Percentiles rank a stretch among this genome's conserved stretches.
These are phyloP conservation scores for Cercospora zeina DNA, from an alignment of 2,329 filamentous ascomycete genomes.

Conservation along the genomic window DNA sequence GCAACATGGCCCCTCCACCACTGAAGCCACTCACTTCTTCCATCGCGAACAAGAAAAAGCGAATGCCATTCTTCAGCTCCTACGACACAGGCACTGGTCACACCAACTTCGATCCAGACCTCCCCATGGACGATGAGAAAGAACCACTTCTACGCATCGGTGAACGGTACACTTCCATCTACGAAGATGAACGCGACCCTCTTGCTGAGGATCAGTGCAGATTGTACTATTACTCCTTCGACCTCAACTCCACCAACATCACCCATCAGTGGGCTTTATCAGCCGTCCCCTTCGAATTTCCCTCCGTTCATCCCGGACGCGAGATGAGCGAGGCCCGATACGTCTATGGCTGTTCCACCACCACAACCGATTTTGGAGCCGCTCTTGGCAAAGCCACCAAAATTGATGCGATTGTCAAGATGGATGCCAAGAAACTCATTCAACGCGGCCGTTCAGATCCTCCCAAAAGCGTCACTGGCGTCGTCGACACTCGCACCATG, in stretches of 20 bases:
- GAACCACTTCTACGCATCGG: conserved; percentile 32
- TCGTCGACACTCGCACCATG: conserved; percentile 60
- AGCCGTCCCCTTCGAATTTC: conserved; percentile 68
- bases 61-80: conserved; percentile 51
- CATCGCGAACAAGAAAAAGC: conserved; percentile 36
- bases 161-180: conserved; percentile 18
- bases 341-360: conserved; percentile 67
- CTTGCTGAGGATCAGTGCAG: conserved; percentile 66
- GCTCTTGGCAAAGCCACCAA: conserved; percentile 65
- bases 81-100: conserved; percentile 43
- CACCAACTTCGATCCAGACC: conserved; percentile 36
- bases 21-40: conserved; percentile 35
- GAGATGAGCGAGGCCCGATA: conserved; percentile 62
- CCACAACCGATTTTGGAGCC: conserved; percentile 57
- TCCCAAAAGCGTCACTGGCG: conserved; percentile 55
- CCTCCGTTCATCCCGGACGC: conserved; percentile 56
- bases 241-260: conserved; percentile 49
- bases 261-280: conserved; percentile 65
- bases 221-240: conserved; percentile 68
- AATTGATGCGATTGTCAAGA: conserved; percentile 65
- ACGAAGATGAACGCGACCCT: conserved; percentile 22
- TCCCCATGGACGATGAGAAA: conserved; percentile 36
- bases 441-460: conserved; percentile 47
- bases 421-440: conserved; percentile 59
- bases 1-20: conserved; percentile 59